phyloP scores from a whole-genome alignment of 768 basidiomycete species.

The Serendipita indica region DNA sequence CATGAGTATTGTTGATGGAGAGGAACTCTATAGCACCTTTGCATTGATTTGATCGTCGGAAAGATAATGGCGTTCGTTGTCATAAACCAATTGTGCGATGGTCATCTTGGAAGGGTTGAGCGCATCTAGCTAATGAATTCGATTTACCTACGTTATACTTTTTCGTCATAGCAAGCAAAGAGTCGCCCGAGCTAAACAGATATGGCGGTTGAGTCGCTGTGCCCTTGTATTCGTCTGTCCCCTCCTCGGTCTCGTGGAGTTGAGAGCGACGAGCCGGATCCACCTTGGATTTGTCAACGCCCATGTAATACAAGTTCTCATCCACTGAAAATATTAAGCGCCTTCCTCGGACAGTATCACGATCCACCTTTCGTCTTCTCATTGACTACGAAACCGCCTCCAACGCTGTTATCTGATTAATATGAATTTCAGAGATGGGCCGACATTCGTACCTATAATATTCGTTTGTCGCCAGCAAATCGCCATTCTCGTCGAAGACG shows the following conservation, averaged over 20 bases:
- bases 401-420: slow-evolving; percentile 37
- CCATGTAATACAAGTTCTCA: slow-evolving; percentile 91
- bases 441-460: slow-evolving; percentile 50
- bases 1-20: slow-evolving; percentile 6
- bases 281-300: slow-evolving; percentile 67
- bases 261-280: slow-evolving; percentile 69
- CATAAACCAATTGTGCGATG: slow-evolving; percentile 85
- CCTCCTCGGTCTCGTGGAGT: slow-evolving; percentile 32
- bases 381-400: slow-evolving; percentile 91
- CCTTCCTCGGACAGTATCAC: background rate
- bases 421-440: background rate
- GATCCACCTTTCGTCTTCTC: slow-evolving; percentile 71
- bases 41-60: slow-evolving; percentile 57
- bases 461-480: slow-evolving; percentile 83
- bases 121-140: slow-evolving; percentile 12
- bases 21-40: slow-evolving; percentile 33
- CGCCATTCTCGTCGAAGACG: slow-evolving; percentile 65
- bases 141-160: slow-evolving; percentile 58
- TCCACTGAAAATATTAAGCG: slow-evolving; percentile 38
- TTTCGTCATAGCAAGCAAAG: slow-evolving; percentile 55
- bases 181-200: slow-evolving; percentile 65
- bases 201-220: slow-evolving; percentile 51
- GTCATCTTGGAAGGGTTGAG: slow-evolving; percentile 43
- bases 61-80: slow-evolving; percentile 74
- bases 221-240: slow-evolving; percentile 13